These are phyloP conservation scores for Globisporangium nodosum DNA, from an alignment of 352 stramenopile genomes.

Conservation along the genomic window DNA sequence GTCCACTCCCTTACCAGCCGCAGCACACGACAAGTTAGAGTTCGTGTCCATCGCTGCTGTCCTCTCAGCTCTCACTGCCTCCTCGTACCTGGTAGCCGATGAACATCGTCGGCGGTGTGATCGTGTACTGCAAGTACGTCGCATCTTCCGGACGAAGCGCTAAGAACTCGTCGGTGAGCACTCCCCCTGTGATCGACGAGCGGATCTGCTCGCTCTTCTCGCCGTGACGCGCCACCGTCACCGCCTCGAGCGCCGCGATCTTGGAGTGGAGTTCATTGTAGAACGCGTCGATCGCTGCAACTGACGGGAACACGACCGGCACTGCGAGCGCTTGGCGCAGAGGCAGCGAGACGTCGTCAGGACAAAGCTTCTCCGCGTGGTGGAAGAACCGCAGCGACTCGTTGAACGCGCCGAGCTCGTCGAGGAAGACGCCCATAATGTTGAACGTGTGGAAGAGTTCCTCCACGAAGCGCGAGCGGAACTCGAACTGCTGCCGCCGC, in stretches of 20 bases:
- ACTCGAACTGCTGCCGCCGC: conserved; percentile 9
- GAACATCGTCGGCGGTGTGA: conserved; percentile 63
- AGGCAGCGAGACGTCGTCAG: conserved; percentile 30
- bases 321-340: conserved; percentile 20
- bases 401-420: conserved; percentile 46
- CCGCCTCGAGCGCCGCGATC: conserved; percentile 7
- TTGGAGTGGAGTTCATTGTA: conserved; percentile 8
- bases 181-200: conserved; percentile 10
- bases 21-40: neutral
- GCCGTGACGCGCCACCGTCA: neutral
- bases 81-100: conserved; percentile 50
- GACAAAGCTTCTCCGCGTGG: conserved; percentile 26
- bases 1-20: conserved; percentile 22
- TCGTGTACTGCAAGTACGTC: conserved; percentile 45
- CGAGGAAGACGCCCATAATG: conserved; percentile 59
- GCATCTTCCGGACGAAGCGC: conserved; percentile 25
- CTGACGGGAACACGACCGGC: conserved; percentile 20
- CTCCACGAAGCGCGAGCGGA: conserved; percentile 33
- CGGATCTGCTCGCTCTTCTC: no score
- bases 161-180: neutral
- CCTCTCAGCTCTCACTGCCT: neutral
- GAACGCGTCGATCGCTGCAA: conserved; percentile 5
- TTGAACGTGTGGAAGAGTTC: conserved; percentile 43
- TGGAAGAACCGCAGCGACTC: conserved; percentile 41
- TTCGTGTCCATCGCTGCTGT: neutral